Percentiles rank a stretch among this genome's conserved stretches.
Evolutionary conservation across 2,329 filamentous ascomycete species (phyloP).

Genomic region (Alternaria ventricosa): DNA sequence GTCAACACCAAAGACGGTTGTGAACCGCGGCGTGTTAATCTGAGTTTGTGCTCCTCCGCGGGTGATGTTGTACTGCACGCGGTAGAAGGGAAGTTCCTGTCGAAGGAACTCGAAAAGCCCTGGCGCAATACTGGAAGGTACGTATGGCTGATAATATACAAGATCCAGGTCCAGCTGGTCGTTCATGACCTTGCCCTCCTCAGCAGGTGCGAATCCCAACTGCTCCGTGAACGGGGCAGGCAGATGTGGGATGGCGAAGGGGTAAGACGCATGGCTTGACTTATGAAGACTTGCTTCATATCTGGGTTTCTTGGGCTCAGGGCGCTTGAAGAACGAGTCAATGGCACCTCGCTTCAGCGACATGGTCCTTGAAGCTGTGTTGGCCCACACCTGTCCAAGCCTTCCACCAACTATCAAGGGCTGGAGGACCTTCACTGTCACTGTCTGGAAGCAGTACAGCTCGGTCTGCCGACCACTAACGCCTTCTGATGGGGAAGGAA

Average conservation of each 20-base stretch:
- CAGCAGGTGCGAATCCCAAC: conserved; percentile 56
- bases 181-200: conserved; percentile 63
- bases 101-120: conserved; percentile 75
- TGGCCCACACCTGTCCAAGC: not conserved
- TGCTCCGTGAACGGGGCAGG: conserved; percentile 52
- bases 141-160: conserved; percentile 76
- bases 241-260: conserved; percentile 59
- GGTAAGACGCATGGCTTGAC: conserved; percentile 60
- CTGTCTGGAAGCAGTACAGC: too few relatives aligned
- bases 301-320: conserved; percentile 50
- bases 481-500: not conserved
- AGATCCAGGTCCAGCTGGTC: conserved; percentile 75
- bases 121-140: conserved; percentile 63
- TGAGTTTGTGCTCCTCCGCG: conserved; percentile 67
- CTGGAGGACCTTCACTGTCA: not conserved
- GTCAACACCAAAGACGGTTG: conserved; percentile 67
- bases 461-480: not conserved
- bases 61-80: conserved; percentile 75
- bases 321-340: conserved; percentile 70
- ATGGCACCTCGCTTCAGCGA: conserved; percentile 65
- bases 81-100: conserved; percentile 74
- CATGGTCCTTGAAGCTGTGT: not conserved
- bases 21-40: conserved; percentile 68
- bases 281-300: conserved; percentile 33
- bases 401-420: not conserved